A percentile compares a stretch with the other conserved stretches of the same genome.
phyloP scores from a whole-genome alignment of 768 basidiomycete genomes.

The Lactarius tabidus region DNA sequence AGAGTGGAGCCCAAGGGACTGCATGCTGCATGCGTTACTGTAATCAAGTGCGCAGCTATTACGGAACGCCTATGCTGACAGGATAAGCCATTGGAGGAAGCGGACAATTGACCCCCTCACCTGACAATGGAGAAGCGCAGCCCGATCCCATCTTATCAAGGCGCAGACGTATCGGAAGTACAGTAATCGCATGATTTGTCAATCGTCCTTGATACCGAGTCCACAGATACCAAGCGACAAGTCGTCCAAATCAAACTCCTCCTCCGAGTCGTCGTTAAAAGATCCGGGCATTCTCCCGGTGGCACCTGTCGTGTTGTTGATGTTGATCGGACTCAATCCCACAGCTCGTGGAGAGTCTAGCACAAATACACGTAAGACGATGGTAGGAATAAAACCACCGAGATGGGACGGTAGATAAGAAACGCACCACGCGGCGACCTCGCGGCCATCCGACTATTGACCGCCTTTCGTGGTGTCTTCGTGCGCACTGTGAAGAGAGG shows the following conservation, averaged over 20 bases:
- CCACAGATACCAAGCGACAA: neutral
- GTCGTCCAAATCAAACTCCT: conserved; percentile 3
- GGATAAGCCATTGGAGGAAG: too few relatives aligned
- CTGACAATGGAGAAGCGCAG: too few relatives aligned
- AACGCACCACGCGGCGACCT: conserved; percentile 21
- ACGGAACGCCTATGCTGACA: too few relatives aligned
- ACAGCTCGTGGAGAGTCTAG: neutral
- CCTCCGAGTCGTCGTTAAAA: conserved; percentile 3
- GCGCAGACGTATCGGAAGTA: neutral
- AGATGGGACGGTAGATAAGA: neutral
- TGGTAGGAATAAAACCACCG: neutral
- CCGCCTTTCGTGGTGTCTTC: conserved; percentile 7
- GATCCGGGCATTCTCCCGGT: conserved; percentile 12
- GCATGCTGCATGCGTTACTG: neutral
- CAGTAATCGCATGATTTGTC: neutral
- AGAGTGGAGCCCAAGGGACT: neutral
- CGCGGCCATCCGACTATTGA: conserved; percentile 20
- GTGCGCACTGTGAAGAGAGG: conserved; percentile 46
- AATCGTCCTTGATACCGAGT: conserved; percentile 1
- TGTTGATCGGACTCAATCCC: neutral
- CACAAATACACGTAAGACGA: neutral
- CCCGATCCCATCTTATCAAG: neutral
- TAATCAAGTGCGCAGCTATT: neutral
- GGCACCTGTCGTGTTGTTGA: neutral
- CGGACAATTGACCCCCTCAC: too few relatives aligned